Percentiles rank a stretch among this genome's conserved stretches.
phyloP scores from a whole-genome alignment of 2,329 filamentous ascomycete species.

The Westerdykella aurantiaca region DNA sequence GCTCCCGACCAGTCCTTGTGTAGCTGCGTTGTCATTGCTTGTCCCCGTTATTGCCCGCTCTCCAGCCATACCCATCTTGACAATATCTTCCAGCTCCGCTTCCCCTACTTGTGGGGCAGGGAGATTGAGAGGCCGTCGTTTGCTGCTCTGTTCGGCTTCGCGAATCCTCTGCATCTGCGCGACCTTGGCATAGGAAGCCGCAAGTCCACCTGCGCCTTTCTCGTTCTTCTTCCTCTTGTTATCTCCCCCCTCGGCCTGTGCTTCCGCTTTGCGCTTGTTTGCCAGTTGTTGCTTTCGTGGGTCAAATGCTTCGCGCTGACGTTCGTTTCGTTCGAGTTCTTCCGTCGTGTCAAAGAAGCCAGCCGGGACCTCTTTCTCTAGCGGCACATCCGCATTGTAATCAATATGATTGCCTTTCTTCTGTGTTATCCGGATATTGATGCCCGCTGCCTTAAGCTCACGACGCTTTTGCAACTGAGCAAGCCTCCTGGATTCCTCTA shows the following conservation, averaged over 20 bases:
- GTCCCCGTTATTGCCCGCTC: slow-evolving; percentile 76
- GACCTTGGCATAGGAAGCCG: slow-evolving; percentile 84
- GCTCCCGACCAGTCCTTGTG: slow-evolving; percentile 77
- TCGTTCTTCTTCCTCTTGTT: slow-evolving; percentile 84
- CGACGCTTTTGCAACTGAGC: slow-evolving; percentile 90
- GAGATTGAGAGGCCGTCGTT: slow-evolving; percentile 73
- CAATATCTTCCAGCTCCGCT: slow-evolving; percentile 88
- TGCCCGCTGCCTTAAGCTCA: slow-evolving; percentile 94
- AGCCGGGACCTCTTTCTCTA: slow-evolving; percentile 81
- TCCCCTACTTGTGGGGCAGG: slow-evolving; percentile 90
- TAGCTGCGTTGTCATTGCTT: slow-evolving; percentile 76
- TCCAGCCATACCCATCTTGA: slow-evolving; percentile 96
- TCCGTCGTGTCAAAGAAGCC: slow-evolving; percentile 93
- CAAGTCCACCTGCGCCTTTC: slow-evolving; percentile 66
- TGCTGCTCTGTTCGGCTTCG: slow-evolving; percentile 95
- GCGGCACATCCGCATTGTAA: slow-evolving; percentile 98
- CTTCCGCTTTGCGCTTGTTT: slow-evolving; percentile 89
- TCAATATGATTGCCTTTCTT: slow-evolving; percentile 97
- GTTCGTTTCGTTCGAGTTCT: slow-evolving; percentile 75
- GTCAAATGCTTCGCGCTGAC: slow-evolving; percentile 78
- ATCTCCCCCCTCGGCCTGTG: slow-evolving; percentile 71
- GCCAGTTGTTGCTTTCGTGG: slow-evolving; percentile 85
- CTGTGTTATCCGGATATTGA: slow-evolving; percentile 92
- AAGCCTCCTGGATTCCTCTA: slow-evolving; percentile 87
- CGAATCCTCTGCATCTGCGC: slow-evolving; percentile 91